phyloP scores from a whole-genome alignment of 2,329 filamentous ascomycete genomes.

The Pseudopithomyces maydicus region DNA sequence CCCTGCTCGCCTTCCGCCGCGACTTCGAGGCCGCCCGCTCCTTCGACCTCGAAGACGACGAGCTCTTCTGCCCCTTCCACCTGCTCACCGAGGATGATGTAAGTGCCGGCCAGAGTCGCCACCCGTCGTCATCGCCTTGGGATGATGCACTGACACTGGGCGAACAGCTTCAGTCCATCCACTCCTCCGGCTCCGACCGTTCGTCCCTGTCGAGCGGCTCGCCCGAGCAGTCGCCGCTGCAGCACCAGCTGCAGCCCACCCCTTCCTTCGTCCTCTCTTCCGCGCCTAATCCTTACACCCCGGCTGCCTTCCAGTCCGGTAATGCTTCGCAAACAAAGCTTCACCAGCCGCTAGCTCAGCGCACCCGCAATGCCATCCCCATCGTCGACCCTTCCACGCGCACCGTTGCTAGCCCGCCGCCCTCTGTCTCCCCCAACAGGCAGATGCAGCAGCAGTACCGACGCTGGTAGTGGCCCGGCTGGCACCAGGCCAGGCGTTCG shows the following conservation, averaged over 20 bases:
- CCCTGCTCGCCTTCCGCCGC: constrained; percentile 77
- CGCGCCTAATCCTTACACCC: constrained; percentile 60
- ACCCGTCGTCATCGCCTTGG: constrained; percentile 29
- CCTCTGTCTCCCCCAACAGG: constrained; percentile 68
- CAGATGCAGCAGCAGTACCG: constrained; percentile 63
- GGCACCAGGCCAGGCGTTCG: constrained; percentile 39
- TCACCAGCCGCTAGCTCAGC: constrained; percentile 87
- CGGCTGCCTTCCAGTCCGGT: constrained; percentile 64
- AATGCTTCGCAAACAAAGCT: constrained; percentile 72
- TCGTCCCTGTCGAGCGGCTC: constrained; percentile 95
- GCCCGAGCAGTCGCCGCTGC: constrained; percentile 86
- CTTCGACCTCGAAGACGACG: constrained; percentile 93
- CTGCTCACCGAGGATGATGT: constrained; percentile 94
- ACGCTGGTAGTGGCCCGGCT: constrained; percentile 52
- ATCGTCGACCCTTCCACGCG: constrained; percentile 97
- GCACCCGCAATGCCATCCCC: constrained; percentile 91
- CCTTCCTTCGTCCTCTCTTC: constrained; percentile 74
- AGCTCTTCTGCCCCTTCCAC: constrained; percentile 88
- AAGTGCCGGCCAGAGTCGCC: constrained; percentile 45
- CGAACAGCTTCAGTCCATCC: constrained; percentile 82
- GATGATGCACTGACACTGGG: constrained; percentile 38
- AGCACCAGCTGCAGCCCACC: constrained; percentile 76
- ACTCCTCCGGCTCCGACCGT: constrained; percentile 86
- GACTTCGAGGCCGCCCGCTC: constrained; percentile 91
- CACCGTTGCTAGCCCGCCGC: constrained; percentile 86